A percentile compares a stretch with the other conserved stretches of the same genome.
Evolutionary conservation across 306 rosid species (phyloP).

Genomic region (Pyrus betulifolia): DNA sequence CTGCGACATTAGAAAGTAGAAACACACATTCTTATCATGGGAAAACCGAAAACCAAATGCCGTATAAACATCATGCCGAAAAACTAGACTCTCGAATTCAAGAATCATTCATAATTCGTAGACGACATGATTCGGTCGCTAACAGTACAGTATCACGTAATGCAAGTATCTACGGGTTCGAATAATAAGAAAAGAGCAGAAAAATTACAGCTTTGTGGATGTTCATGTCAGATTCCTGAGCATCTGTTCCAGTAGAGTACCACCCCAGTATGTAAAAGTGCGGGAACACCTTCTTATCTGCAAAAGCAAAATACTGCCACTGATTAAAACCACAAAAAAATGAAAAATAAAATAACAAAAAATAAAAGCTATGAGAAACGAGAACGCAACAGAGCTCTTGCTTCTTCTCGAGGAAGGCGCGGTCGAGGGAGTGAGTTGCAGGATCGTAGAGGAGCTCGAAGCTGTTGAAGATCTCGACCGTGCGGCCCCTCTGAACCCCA

Average conservation of each 20-base stretch:
- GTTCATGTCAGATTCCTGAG: slow-evolving; percentile 79
- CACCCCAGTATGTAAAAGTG: slow-evolving; percentile 87
- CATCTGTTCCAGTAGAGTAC: slow-evolving; percentile 95
- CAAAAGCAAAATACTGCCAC: neutral
- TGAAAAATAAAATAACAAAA: neutral
- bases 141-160: neutral
- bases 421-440: slow-evolving; percentile 71
- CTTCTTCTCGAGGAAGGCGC: slow-evolving; percentile 88
- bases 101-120: neutral
- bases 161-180: neutral
- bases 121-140: neutral
- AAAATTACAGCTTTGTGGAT: slow-evolving; percentile 74
- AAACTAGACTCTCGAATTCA: neutral
- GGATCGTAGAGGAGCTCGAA: slow-evolving; percentile 89
- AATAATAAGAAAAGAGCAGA: neutral
- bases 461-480: slow-evolving; percentile 98
- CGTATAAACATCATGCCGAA: neutral
- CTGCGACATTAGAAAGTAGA: slow-evolving; percentile 29
- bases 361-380: neutral
- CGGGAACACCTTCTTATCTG: slow-evolving; percentile 97
- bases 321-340: neutral
- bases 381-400: slow-evolving; percentile 82
- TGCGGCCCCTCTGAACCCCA: slow-evolving; percentile 96
- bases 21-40: slow-evolving; percentile 8
- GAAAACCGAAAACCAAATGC: neutral